phyloP scores from a whole-genome alignment of 306 rosid genomes.

The Vigna radiata region DNA sequence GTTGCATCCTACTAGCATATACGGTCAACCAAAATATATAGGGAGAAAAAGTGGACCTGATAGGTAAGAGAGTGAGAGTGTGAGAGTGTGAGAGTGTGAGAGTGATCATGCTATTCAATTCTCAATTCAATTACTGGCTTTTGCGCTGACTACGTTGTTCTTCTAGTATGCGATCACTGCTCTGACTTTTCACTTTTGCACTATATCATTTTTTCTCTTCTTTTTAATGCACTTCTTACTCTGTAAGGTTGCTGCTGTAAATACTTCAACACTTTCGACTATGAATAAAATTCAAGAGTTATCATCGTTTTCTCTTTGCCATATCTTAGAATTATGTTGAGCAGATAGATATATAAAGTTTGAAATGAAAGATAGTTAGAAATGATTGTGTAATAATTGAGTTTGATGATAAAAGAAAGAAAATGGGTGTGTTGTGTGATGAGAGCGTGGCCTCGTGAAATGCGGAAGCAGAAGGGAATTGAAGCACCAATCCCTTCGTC shows the following conservation, averaged over 20 bases:
- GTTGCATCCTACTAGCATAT: background rate
- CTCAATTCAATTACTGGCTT: conserved; percentile 33
- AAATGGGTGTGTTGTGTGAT: too few relatives aligned
- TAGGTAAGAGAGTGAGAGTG: conserved; percentile 4
- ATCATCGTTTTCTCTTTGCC: too few relatives aligned
- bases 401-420: too few relatives aligned
- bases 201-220: background rate
- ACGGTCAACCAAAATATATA: conserved; percentile 33
- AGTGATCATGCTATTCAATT: conserved; percentile 28
- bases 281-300: too few relatives aligned
- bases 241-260: too few relatives aligned
- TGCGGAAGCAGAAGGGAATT: conserved; percentile 32
- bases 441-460: conserved; percentile 50
- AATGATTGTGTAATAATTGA: too few relatives aligned
- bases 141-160: conserved; percentile 37
- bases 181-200: background rate
- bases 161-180: background rate
- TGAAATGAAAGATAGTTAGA: too few relatives aligned
- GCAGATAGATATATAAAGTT: too few relatives aligned
- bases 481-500: conserved; percentile 48
- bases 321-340: too few relatives aligned
- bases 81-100: background rate
- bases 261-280: too few relatives aligned
- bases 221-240: too few relatives aligned
- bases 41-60: conserved; percentile 26